Evolutionary conservation across 108 stramenopile species (phyloP), one percentile per base, ranked within the genome.

Genomic region (Cyclotella cryptica): DNA sequence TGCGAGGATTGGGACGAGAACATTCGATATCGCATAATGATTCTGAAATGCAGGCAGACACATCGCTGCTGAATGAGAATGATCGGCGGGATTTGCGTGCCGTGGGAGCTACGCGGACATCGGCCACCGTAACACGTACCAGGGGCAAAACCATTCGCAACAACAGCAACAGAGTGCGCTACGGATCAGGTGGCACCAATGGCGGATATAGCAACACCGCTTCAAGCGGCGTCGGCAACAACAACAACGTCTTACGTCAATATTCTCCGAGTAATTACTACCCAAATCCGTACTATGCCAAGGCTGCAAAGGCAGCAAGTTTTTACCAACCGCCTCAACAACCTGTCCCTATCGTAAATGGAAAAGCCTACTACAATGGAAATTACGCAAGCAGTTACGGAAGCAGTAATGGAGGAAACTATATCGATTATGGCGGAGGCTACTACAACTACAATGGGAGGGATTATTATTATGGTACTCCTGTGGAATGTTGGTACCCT

Each of bases 381-480:
- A 35, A 35, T 35, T 35, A 35, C 35, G 35, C 4, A 35, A 6
- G 35, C 35, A 35, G 4, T 35, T 35, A 35, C 35, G 35, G 35
- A 35, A 6, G 35, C 35, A 35, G 4, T 6, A 5, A 35, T 35
- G 30, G 19, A 39, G 19, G 60, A 3, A 49, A 49, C 35, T 61
- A 61, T 39, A 14, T 61, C 5, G 19, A 61, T 39, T n/a, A 39
- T 7, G 60, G 60, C 2, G 15, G 19, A 19, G 60, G 60, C 1
- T 61, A 61, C 14, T 61, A 61, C 35, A 61, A 39, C 30, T 61
- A 39, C 60, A 61, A 61, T n/a, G 35, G 35, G 12, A 15, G 14
- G 12, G 2, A 61, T 61, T 61, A 61, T n/a, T 61, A 61, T n/a
- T 61, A 61, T 39, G 30, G 60, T 12, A 61, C 60, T 7, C 60